Evolutionary conservation across 1,284 basidiomycete genomes (phyloP).

Genomic region (Clitocybe nebularis): DNA sequence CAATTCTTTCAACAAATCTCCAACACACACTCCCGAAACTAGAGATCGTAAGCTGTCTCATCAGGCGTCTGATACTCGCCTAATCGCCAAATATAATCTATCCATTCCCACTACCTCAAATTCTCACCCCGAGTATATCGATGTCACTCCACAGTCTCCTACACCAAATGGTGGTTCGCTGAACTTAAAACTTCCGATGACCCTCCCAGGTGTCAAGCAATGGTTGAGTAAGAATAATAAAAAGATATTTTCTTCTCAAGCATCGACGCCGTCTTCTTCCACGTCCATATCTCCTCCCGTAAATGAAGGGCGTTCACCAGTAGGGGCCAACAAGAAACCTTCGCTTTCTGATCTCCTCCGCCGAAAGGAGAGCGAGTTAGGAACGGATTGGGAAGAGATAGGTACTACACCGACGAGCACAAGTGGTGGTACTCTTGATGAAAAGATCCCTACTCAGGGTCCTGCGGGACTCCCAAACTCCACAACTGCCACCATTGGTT

Average conservation of each 20-base stretch:
- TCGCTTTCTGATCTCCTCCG: constrained; percentile 61
- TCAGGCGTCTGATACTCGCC: constrained; percentile 60
- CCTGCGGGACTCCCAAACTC: constrained; percentile 5
- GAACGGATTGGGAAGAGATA: constrained; percentile 63
- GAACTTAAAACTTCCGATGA: constrained; percentile 59
- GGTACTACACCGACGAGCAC: constrained; percentile 43
- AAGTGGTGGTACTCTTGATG: constrained; percentile 34
- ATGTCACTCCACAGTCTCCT: constrained; percentile 33
- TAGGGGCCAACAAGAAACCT: constrained; percentile 48
- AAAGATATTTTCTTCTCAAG: constrained; percentile 44
- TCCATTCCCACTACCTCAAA: constrained; percentile 41
- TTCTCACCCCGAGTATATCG: constrained; percentile 48
- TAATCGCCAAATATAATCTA: constrained; percentile 51
- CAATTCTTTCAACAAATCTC: constrained; percentile 42
- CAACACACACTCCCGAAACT: constrained; percentile 48
- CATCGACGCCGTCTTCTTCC: constrained; percentile 35
- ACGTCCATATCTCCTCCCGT: constrained; percentile 28
- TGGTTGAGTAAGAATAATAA: constrained; percentile 62
- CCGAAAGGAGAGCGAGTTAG: constrained; percentile 51
- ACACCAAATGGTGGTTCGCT: constrained; percentile 33
- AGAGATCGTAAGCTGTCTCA: constrained; percentile 64
- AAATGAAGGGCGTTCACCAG: constrained; percentile 26
- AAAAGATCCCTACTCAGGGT: constrained; percentile 13
- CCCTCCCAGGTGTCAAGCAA: constrained; percentile 69
- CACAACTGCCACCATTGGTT: constrained; percentile 16